Percentiles rank a stretch among this genome's conserved stretches.
phyloP scores from a whole-genome alignment of 2,329 filamentous ascomycete genomes.

The Cryphonectria nitschkei region DNA sequence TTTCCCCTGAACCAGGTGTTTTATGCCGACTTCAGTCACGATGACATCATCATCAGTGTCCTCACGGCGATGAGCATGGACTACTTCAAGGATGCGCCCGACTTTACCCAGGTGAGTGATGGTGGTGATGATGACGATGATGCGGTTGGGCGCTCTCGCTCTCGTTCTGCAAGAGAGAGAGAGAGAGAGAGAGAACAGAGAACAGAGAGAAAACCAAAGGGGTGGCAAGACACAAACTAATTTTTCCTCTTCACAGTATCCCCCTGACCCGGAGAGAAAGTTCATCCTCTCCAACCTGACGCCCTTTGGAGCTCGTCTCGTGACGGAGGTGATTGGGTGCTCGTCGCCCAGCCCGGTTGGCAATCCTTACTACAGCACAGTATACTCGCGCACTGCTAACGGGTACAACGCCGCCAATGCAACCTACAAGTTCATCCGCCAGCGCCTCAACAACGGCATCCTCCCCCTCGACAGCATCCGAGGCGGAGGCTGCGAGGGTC shows the following conservation, averaged over 20 bases:
- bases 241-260: conserved; percentile 35
- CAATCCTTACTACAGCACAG: conserved; percentile 42
- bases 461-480: conserved; percentile 51
- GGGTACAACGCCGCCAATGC: conserved; percentile 47
- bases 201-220: conserved; percentile 3
- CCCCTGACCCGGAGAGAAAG: conserved; percentile 47
- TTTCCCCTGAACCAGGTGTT: conserved; percentile 54
- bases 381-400: conserved; percentile 48
- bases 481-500: conserved; percentile 46
- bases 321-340: conserved; percentile 54
- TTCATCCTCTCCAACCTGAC: conserved; percentile 56
- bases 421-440: conserved; percentile 51
- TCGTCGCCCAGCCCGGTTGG: conserved; percentile 41
- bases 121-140: neutral
- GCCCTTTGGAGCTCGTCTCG: conserved; percentile 57
- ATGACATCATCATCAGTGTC: conserved; percentile 54
- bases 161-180: too few relatives aligned
- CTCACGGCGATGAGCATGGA: conserved; percentile 57
- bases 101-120: conserved; percentile 34
- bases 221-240: conserved; percentile 6
- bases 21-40: conserved; percentile 58
- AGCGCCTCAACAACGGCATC: conserved; percentile 54
- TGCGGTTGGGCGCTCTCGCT: too few relatives aligned
- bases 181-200: too few relatives aligned
- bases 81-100: conserved; percentile 54